These are phyloP conservation scores for Xylogone sp. DNA, from an alignment of 2,329 filamentous ascomycete species.

Conservation along the genomic window DNA sequence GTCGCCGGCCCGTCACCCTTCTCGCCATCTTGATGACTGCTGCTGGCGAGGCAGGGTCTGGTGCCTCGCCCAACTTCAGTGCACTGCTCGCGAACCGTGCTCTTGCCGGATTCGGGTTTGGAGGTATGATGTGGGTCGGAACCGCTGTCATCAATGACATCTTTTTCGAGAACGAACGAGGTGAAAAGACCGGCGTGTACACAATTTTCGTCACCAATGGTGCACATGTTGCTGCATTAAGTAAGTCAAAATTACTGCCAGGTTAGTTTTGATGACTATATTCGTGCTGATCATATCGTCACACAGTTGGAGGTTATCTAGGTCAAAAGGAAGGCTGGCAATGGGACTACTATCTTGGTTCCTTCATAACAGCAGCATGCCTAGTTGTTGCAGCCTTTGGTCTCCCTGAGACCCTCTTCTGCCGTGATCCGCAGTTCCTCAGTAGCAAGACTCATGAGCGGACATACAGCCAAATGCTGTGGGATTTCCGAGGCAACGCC, in stretches of 20 bases:
- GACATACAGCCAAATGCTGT: conserved; percentile 22
- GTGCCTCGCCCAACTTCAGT: conserved; percentile 3
- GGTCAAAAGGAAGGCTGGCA: conserved; percentile 21
- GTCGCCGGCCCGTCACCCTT: conserved; percentile 6
- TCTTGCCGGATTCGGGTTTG: conserved; percentile 4
- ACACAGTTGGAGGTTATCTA: conserved; percentile 23
- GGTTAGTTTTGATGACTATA: too few species aligned
- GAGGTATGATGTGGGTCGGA: conserved; percentile 5
- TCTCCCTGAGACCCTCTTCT: conserved; percentile 9
- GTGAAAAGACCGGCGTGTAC: conserved; percentile 19
- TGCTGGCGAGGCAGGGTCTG: neutral
- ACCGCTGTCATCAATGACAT: conserved; percentile 8
- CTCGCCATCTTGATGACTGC: conserved; percentile 3
- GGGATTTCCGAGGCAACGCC: conserved; percentile 18
- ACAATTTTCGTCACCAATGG: conserved; percentile 10
- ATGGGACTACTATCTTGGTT: conserved; percentile 13
- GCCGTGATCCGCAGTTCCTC: conserved; percentile 14
- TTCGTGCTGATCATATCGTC: too few species aligned
- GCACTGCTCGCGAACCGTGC: conserved; percentile 6
- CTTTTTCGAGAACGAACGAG: conserved; percentile 10
- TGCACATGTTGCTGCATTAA: conserved; percentile 6
- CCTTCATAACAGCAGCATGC: conserved; percentile 14
- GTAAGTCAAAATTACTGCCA: neutral
- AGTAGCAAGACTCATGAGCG: conserved; percentile 15
- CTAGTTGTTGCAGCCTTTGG: conserved; percentile 10